A percentile compares a stretch with the other conserved stretches of the same genome.
phyloP scores from a whole-genome alignment of 768 basidiomycete species.

The Mycena albidolilacea region DNA sequence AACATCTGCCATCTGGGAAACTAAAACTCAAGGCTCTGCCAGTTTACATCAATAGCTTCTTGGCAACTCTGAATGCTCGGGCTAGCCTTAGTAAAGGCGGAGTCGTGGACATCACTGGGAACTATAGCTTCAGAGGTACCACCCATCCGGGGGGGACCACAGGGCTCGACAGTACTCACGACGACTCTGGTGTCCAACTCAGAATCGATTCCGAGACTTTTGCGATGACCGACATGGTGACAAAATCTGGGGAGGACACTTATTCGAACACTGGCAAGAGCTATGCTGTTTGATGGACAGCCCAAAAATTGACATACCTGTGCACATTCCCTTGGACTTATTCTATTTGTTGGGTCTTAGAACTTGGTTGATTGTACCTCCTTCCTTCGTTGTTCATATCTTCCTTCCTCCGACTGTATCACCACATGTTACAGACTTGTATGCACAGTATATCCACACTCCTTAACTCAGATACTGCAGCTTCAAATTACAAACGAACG shows the following conservation, averaged over 20 bases:
- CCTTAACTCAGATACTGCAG: too few relatives aligned
- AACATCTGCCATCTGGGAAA: not conserved
- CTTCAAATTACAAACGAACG: too few relatives aligned
- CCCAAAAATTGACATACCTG: too few relatives aligned
- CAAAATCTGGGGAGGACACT: not conserved
- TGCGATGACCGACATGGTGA: not conserved
- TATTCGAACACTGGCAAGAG: not conserved
- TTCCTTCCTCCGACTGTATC: too few relatives aligned
- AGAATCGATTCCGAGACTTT: not conserved
- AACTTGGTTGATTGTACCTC: too few relatives aligned
- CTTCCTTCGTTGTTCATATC: too few relatives aligned
- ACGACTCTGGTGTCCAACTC: not conserved
- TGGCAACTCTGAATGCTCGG: not conserved
- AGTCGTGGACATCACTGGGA: not conserved
- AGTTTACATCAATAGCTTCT: conserved; percentile 3
- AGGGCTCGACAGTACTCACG: not conserved
- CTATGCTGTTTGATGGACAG: not conserved
- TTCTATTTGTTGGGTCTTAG: too few relatives aligned
- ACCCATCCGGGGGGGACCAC: not conserved
- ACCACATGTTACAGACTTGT: too few relatives aligned
- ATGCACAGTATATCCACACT: too few relatives aligned
- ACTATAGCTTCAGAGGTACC: not conserved
- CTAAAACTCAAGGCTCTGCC: not conserved
- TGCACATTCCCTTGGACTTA: too few relatives aligned
- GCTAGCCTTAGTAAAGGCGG: not conserved